Percentiles rank a stretch among this genome's conserved stretches.
These are phyloP conservation scores for Penicillium sp. DNA, from an alignment of 2,329 filamentous ascomycete genomes.

Conservation along the genomic window DNA sequence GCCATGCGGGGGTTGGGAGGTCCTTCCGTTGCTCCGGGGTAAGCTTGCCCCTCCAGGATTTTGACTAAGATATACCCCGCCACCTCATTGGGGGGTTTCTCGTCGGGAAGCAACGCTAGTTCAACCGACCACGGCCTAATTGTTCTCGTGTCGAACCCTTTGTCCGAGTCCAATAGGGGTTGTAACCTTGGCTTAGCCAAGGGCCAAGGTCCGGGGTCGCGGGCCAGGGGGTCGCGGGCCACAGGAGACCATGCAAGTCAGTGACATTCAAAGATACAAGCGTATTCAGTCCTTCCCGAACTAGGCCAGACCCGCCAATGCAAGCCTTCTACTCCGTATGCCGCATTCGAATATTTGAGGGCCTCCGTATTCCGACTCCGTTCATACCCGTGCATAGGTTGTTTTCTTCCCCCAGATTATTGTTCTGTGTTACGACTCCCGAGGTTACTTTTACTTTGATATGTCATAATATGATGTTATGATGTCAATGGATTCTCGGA, in stretches of 20 bases:
- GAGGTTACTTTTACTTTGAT: background rate
- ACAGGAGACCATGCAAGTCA: constrained; percentile 1
- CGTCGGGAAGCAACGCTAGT: background rate
- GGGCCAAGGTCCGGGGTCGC: constrained; percentile 6
- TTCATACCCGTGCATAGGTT: background rate
- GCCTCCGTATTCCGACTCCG: background rate
- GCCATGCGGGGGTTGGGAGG: constrained; percentile 34
- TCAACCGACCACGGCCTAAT: background rate
- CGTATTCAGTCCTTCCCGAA: background rate
- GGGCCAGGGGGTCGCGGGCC: constrained; percentile 7
- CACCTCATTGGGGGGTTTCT: background rate
- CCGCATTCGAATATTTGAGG: background rate
- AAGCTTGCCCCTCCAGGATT: constrained; percentile 18
- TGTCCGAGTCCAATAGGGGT: constrained; percentile 4
- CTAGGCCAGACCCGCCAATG: background rate
- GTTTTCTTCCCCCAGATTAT: background rate
- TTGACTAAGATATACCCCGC: background rate
- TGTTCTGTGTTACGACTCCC: background rate
- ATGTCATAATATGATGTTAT: background rate
- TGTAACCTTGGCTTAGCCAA: background rate
- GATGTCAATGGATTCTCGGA: background rate
- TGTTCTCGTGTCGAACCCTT: constrained; percentile 8
- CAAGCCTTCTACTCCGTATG: background rate
- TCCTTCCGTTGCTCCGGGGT: constrained; percentile 38
- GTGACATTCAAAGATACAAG: background rate